phyloP scores from a whole-genome alignment of 306 rosid genomes.

The Castanea sativa region DNA sequence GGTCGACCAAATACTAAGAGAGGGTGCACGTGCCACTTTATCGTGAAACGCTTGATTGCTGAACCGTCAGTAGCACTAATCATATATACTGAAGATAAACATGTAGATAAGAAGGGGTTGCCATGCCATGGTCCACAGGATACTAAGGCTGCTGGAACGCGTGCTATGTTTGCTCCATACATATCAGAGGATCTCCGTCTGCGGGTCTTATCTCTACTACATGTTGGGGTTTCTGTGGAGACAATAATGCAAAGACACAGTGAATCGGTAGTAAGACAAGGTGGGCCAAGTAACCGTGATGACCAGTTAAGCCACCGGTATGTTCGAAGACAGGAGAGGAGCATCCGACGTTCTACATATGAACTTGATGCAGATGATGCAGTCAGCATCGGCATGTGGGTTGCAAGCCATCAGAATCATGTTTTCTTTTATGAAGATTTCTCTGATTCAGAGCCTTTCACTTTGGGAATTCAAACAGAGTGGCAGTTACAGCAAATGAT shows the following conservation, averaged over 20 bases:
- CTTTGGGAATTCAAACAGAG: constrained; percentile 91
- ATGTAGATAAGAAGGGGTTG: constrained; percentile 80
- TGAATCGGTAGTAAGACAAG: constrained; percentile 84
- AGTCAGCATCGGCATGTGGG: constrained; percentile 73
- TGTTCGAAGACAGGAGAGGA: constrained; percentile 92
- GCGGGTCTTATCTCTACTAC: constrained; percentile 74
- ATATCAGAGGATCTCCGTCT: constrained; percentile 93
- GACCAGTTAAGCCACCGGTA: constrained; percentile 88
- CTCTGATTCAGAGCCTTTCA: constrained; percentile 71
- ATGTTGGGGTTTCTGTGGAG: constrained; percentile 95
- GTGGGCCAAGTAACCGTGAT: constrained; percentile 91
- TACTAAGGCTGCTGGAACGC: constrained; percentile 81
- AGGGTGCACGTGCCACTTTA: constrained; percentile 93
- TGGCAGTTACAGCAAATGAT: constrained; percentile 99
- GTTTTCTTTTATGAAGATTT: constrained; percentile 82
- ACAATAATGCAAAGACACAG: constrained; percentile 94
- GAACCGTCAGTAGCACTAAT: constrained; percentile 86
- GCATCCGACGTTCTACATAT: constrained; percentile 71
- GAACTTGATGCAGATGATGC: constrained; percentile 81
- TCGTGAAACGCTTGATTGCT: constrained; percentile 82
- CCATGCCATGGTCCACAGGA: constrained; percentile 97
- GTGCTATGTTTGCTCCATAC: constrained; percentile 90
- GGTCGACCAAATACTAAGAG: constrained; percentile 94
- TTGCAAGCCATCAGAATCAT: constrained; percentile 67
- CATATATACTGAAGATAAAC: constrained; percentile 78